A percentile compares a stretch with the other conserved stretches of the same genome.
These are phyloP conservation scores for Coemansia sp. DNA, from an alignment of 192 early-diverging fungal species.

Conservation along the genomic window DNA sequence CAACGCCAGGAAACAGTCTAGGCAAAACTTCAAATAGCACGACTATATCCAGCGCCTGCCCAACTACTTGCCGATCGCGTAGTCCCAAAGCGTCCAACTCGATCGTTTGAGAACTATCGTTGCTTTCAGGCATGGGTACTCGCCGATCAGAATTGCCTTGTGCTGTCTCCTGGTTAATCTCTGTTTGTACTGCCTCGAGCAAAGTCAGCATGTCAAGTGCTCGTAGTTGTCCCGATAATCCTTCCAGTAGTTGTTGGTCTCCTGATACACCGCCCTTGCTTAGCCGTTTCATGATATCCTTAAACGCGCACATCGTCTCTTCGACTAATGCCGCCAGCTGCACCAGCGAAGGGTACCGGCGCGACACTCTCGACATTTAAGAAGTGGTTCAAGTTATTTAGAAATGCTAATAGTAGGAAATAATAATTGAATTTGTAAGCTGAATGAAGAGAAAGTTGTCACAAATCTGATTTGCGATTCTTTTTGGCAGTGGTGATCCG, in stretches of 20 bases:
- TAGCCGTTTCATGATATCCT: slow-evolving; percentile 23
- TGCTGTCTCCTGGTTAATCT: slow-evolving; percentile 9
- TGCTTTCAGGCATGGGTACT: not conserved
- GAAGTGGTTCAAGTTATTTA: not conserved
- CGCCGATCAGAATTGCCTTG: not conserved
- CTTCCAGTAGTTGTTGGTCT: slow-evolving; percentile 22
- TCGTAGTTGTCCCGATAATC: slow-evolving; percentile 14
- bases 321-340: slow-evolving; percentile 15
- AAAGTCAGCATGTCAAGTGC: slow-evolving; percentile 9
- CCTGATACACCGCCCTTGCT: slow-evolving; percentile 46
- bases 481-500: not conserved
- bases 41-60: slow-evolving; percentile 42
- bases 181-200: slow-evolving; percentile 26
- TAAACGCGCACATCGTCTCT: slow-evolving; percentile 13
- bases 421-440: not conserved
- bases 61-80: slow-evolving; percentile 41
- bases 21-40: slow-evolving; percentile 63
- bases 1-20: slow-evolving; percentile 67
- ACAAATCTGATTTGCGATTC: not conserved
- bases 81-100: slow-evolving; percentile 32
- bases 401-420: not conserved
- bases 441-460: not conserved
- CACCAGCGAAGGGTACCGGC: slow-evolving; percentile 26
- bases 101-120: not conserved
- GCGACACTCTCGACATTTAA: slow-evolving; percentile 26